phyloP scores from a whole-genome alignment of 306 rosid genomes.

The Lagenaria siceraria region DNA sequence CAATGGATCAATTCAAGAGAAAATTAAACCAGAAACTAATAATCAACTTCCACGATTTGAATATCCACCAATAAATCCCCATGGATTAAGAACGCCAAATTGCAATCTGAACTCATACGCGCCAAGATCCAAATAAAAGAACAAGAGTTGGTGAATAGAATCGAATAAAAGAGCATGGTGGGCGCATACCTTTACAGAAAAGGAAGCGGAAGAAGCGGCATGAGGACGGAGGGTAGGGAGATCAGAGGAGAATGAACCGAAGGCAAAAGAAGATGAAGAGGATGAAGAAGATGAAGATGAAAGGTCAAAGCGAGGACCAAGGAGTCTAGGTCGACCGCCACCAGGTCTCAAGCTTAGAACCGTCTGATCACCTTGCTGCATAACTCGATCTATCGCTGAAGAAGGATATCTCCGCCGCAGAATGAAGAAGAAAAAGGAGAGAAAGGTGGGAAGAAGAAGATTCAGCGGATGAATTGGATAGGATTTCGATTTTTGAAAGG shows the following conservation, averaged over 20 bases:
- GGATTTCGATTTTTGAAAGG: slow-evolving; percentile 5
- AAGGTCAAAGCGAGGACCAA: slow-evolving; percentile 62
- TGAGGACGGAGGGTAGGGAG: slow-evolving; percentile 46
- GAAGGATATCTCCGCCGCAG: slow-evolving; percentile 26
- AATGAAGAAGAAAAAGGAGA: neutral
- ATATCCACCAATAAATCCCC: neutral
- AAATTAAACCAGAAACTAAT: neutral
- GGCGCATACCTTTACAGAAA: slow-evolving; percentile 48
- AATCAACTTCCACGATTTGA: neutral
- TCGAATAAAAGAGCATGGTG: neutral
- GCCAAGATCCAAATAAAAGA: slow-evolving; percentile 10
- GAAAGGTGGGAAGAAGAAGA: neutral
- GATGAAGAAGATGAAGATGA: slow-evolving; percentile 42
- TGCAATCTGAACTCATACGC: neutral
- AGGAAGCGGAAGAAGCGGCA: slow-evolving; percentile 29
- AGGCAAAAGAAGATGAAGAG: slow-evolving; percentile 35
- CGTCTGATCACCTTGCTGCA: slow-evolving; percentile 58
- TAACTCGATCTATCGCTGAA: slow-evolving; percentile 56
- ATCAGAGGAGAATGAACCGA: slow-evolving; percentile 66
- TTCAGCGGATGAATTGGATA: slow-evolving; percentile 47
- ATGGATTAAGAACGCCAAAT: neutral
- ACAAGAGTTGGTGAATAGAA: neutral
- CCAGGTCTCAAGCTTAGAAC: slow-evolving; percentile 98
- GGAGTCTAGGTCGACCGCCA: slow-evolving; percentile 81
- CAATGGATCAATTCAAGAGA: neutral